Evolutionary conservation across 2,329 filamentous ascomycete genomes (phyloP).

Genomic region (Aspergillus fumigatiaffinis): DNA sequence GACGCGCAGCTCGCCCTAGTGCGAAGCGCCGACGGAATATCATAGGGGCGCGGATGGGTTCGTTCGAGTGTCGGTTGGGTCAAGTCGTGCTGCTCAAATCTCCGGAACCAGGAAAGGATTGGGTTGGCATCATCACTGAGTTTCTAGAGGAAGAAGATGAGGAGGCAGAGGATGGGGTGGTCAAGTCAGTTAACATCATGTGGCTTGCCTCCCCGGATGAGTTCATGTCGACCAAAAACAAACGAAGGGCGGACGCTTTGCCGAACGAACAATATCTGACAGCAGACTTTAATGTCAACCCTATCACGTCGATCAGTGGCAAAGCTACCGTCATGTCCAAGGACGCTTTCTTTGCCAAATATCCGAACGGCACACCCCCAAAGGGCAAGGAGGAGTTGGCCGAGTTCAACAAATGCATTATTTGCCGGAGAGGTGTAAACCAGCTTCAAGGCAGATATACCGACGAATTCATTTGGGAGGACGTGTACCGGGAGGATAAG

Average conservation of each 20-base stretch:
- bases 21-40: constrained; percentile 50
- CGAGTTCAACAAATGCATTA: constrained; percentile 79
- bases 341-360: constrained; percentile 61
- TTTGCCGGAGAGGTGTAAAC: constrained; percentile 87
- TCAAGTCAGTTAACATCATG: constrained; percentile 81
- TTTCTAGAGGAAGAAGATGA: constrained; percentile 73
- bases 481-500: constrained; percentile 67
- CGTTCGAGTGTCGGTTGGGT: constrained; percentile 74
- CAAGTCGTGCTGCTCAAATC: constrained; percentile 85
- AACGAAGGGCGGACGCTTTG: constrained; percentile 76
- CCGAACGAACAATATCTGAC: constrained; percentile 92
- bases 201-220: constrained; percentile 88
- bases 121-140: constrained; percentile 84
- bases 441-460: constrained; percentile 87
- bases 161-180: constrained; percentile 47
- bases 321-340: constrained; percentile 77
- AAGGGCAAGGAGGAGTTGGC: constrained; percentile 56
- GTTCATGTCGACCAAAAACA: constrained; percentile 78
- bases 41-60: constrained; percentile 76
- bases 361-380: constrained; percentile 72
- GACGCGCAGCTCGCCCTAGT: constrained; percentile 27
- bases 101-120: constrained; percentile 79
- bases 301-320: constrained; percentile 83
- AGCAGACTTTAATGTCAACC: constrained; percentile 79
- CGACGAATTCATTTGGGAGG: constrained; percentile 87